Percentiles rank a stretch among this genome's conserved stretches.
Conservation (phyloP, 2,329 filamentous ascomycete genomes). For the Fusarium globosum region DNA sequence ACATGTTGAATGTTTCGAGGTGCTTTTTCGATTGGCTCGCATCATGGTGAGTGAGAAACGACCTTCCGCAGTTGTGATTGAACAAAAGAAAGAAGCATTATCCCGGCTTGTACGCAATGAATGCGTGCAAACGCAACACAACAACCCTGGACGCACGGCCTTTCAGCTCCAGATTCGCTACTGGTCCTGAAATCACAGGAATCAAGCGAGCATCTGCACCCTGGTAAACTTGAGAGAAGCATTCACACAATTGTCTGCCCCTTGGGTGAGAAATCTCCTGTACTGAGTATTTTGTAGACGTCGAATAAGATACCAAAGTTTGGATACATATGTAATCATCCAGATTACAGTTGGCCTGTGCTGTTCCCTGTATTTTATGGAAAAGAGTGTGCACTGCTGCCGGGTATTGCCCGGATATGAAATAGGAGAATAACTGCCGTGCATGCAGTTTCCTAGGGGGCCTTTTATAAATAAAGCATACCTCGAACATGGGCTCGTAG, state of each 20-base stretch:
- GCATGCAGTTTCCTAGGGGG: neutral
- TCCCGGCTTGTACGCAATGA: slow-evolving; percentile 38
- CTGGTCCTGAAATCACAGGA: slow-evolving; percentile 8
- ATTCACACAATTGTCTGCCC: slow-evolving; percentile 28
- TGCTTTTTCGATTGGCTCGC: slow-evolving; percentile 38
- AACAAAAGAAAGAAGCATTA: slow-evolving; percentile 43
- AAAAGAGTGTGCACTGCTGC: neutral
- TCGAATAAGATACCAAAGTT: slow-evolving; percentile 1
- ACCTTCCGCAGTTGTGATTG: slow-evolving; percentile 44
- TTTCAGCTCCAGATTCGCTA: slow-evolving; percentile 14
- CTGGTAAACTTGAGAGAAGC: slow-evolving; percentile 33
- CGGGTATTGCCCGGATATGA: slow-evolving; percentile 36
- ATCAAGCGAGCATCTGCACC: slow-evolving; percentile 25
- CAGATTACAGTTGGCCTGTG: neutral
- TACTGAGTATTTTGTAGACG: neutral
- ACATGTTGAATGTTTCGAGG: slow-evolving; percentile 26
- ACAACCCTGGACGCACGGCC: slow-evolving; percentile 25
- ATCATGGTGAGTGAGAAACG: slow-evolving; percentile 28
- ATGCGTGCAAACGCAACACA: slow-evolving; percentile 23
- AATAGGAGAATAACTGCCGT: slow-evolving; percentile 18
- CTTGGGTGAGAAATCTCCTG: neutral
- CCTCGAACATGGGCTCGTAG: neutral
- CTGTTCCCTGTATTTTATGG: slow-evolving; percentile 3
- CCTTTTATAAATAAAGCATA: neutral
- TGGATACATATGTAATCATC: neutral